phyloP scores from a whole-genome alignment of 495 filamentous ascomycete species.

The Hypomontagnella submonticulosa region DNA sequence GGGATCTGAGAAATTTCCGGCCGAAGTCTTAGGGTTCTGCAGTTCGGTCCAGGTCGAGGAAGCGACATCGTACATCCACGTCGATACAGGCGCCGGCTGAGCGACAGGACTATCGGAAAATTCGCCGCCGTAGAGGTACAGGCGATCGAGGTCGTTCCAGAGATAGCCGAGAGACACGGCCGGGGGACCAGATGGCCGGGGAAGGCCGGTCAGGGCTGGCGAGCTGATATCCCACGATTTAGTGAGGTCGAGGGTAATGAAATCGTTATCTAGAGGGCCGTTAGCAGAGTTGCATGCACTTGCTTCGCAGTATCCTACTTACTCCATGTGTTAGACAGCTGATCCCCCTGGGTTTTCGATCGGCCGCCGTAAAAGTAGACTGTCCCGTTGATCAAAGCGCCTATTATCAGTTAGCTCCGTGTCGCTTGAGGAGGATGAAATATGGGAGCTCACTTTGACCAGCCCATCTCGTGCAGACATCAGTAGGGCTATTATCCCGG shows the following conservation, averaged over 20 bases:
- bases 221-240: slow-evolving; percentile 72
- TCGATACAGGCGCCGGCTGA: slow-evolving; percentile 63
- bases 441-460: slow-evolving; percentile 65
- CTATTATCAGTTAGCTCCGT: slow-evolving; percentile 42
- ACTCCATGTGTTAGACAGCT: slow-evolving; percentile 73
- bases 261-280: slow-evolving; percentile 68
- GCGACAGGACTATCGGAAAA: slow-evolving; percentile 69
- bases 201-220: slow-evolving; percentile 68
- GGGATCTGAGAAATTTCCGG: slow-evolving; percentile 65
- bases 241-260: slow-evolving; percentile 72
- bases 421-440: neutral
- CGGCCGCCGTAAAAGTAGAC: slow-evolving; percentile 81
- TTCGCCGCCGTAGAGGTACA: slow-evolving; percentile 78
- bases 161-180: slow-evolving; percentile 75
- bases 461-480: slow-evolving; percentile 74
- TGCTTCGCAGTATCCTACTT: slow-evolving; percentile 37
- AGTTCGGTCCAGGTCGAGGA: slow-evolving; percentile 70
- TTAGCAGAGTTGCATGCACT: slow-evolving; percentile 34
- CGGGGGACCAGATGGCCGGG: slow-evolving; percentile 74
- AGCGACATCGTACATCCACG: slow-evolving; percentile 74
- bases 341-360: slow-evolving; percentile 60
- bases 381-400: slow-evolving; percentile 73
- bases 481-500: slow-evolving; percentile 59
- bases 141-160: slow-evolving; percentile 73
- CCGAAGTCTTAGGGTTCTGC: slow-evolving; percentile 63